Conservation (phyloP, 2,329 filamentous ascomycete genomes). For the Alternaria dauci region DNA sequence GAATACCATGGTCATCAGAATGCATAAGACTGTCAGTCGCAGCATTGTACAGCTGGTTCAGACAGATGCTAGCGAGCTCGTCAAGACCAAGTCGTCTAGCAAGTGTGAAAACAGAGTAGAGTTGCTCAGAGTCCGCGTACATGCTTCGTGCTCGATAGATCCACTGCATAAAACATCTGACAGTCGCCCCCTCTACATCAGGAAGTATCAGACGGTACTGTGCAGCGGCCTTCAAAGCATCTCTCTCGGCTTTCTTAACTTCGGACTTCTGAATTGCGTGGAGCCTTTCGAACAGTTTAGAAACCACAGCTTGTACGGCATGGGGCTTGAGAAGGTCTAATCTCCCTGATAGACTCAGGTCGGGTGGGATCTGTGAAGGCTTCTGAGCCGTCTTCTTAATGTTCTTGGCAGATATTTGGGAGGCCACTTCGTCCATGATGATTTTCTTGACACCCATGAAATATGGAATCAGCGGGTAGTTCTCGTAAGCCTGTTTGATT, state of each 20-base stretch:
- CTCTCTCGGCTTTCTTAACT: slow-evolving; percentile 2
- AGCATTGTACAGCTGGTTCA: slow-evolving; percentile 16
- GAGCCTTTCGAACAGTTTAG: slow-evolving; percentile 8
- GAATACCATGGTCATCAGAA: slow-evolving; percentile 6
- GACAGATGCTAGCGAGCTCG: slow-evolving; percentile 23
- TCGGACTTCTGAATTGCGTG: slow-evolving; percentile 19
- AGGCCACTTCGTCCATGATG: slow-evolving; percentile 7
- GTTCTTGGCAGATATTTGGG: slow-evolving; percentile 14
- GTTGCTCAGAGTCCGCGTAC: slow-evolving; percentile 16
- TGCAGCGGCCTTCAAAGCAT: slow-evolving; percentile 23
- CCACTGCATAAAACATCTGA: slow-evolving; percentile 31
- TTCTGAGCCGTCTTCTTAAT: neutral
- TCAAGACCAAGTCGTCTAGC: slow-evolving; percentile 23
- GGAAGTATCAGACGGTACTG: slow-evolving; percentile 29
- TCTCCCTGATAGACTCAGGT: neutral
- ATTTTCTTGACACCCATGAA: neutral
- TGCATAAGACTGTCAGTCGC: slow-evolving; percentile 11
- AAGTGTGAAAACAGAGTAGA: slow-evolving; percentile 26
- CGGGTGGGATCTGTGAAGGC: neutral
- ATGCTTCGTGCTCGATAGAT: slow-evolving; percentile 16
- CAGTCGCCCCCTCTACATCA: slow-evolving; percentile 4
- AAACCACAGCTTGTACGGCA: slow-evolving; percentile 14
- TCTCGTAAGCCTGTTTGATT: neutral
- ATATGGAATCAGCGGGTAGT: slow-evolving; percentile 7
- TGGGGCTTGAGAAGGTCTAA: slow-evolving; percentile 20